These are phyloP conservation scores for Cyclotella baltica DNA, from an alignment of 108 stramenopile genomes.

Conservation along the genomic window DNA sequence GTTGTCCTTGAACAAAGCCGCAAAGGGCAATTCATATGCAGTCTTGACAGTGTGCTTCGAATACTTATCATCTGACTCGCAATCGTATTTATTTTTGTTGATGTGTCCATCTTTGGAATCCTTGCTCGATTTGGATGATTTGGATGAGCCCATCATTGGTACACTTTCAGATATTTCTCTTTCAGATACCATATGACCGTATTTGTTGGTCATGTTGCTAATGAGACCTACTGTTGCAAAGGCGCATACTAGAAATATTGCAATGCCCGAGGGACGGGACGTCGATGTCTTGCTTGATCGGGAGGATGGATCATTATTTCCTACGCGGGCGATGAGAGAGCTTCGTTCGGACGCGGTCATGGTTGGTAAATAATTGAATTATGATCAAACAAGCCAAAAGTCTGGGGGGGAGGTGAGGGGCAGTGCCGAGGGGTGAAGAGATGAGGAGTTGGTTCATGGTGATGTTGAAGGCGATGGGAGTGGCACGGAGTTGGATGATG, in stretches of 20 bases:
- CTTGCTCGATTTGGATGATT: background rate
- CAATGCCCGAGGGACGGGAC: background rate
- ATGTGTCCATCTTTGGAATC: background rate
- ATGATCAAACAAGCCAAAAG: background rate
- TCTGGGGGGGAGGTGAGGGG: background rate
- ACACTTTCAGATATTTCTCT: background rate
- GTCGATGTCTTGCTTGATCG: background rate
- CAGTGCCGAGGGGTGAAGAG: background rate
- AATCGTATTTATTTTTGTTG: slow-evolving; percentile 9
- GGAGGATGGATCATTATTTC: background rate
- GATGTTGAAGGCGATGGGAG: too few relatives aligned
- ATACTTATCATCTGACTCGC: slow-evolving; percentile 47
- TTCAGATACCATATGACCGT: background rate
- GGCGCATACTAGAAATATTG: background rate
- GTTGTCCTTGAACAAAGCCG: slow-evolving; percentile 57
- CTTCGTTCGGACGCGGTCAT: background rate
- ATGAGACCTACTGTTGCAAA: background rate
- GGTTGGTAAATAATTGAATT: too few relatives aligned
- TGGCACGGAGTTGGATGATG: background rate
- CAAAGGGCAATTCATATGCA: slow-evolving; percentile 65
- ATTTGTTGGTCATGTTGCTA: background rate
- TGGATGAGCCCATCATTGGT: background rate
- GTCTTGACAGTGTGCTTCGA: slow-evolving; percentile 57
- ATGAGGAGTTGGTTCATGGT: too few relatives aligned
- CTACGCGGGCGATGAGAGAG: background rate